Evolutionary conservation across 352 stramenopile genomes (phyloP).

Genomic region (Globisporangium mamillatum): DNA sequence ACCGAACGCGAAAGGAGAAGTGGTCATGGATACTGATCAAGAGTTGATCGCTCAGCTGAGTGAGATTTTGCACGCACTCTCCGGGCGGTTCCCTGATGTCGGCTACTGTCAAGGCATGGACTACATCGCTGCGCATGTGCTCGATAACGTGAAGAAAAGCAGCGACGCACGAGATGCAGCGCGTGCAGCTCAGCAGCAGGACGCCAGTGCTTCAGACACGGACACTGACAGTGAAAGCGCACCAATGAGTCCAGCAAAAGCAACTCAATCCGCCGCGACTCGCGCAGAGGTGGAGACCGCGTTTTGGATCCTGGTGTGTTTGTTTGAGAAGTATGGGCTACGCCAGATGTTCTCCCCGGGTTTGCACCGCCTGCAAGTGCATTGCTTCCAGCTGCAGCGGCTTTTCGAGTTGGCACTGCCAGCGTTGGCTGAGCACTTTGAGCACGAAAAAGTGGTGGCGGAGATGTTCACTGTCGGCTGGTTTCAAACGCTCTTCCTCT

Average conservation of each 20-base stretch:
- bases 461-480: slow-evolving; percentile 88
- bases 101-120: slow-evolving; percentile 89
- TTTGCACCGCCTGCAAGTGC: slow-evolving; percentile 62
- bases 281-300: slow-evolving; percentile 61
- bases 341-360: slow-evolving; percentile 79
- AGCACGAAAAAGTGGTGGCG: slow-evolving; percentile 70
- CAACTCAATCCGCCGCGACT: slow-evolving; percentile 31
- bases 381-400: slow-evolving; percentile 79
- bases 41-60: slow-evolving; percentile 75
- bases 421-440: slow-evolving; percentile 65
- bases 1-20: slow-evolving; percentile 48
- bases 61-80: slow-evolving; percentile 75
- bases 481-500: slow-evolving; percentile 88
- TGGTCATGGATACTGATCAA: slow-evolving; percentile 52
- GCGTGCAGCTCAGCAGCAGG: slow-evolving; percentile 1
- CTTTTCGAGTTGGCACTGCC: slow-evolving; percentile 62
- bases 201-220: slow-evolving; percentile 8
- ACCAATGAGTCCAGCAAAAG: slow-evolving; percentile 27
- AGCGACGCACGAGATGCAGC: slow-evolving; percentile 34
- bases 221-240: slow-evolving; percentile 15
- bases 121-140: slow-evolving; percentile 79
- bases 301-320: slow-evolving; percentile 77
- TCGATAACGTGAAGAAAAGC: slow-evolving; percentile 81
- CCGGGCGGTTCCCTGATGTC: slow-evolving; percentile 75
- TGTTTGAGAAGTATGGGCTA: slow-evolving; percentile 82